Evolutionary conservation across 2,329 filamentous ascomycete species (phyloP), one percentile per base, ranked within the genome.

Genomic region (Hypoxylon sp.): DNA sequence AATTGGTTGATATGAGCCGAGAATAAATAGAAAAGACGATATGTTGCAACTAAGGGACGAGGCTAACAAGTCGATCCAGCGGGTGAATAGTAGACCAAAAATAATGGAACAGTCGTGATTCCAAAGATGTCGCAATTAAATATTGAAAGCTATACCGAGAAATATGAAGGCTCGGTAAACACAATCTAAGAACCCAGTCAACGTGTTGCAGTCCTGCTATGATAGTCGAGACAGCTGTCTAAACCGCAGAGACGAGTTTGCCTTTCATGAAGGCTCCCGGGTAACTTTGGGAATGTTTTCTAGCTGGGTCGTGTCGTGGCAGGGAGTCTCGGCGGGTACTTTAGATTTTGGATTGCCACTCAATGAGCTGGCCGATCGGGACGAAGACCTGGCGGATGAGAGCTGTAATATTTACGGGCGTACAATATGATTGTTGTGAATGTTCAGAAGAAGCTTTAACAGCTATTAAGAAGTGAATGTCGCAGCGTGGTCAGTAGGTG

Each of bases 101-200:
- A 16, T 16, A 39, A 45, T 43, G 12, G 9, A 14, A 41, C n/a
- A 53, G 11, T 45, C 23, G 43, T 48, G 19, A 37, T 9, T 53
- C 19, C 16, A 37, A 8, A 23, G 27, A 43, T 61, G 23, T 43
- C 58, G 48, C 41, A 45, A 52, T 51, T 55, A 43, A 54, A 64
- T 65, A 43, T 62, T n/a, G 48, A 41, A 55, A 30, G 55, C 55
- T 61, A 62, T 58, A 64, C 50, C 63, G 63, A 71, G 61, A 43
- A 39, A 65, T 23, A 50, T 16, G 43, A 48, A 23, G 19, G 12
- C 29, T 63, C 51, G 51, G 47, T 52, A 41, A 55, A 14, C 8
- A 48, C 6, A n/a, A 25, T 54, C 25, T 34, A 32, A 52, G 50
- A 14, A 53, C 32, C 46, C 46, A n/a, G 16, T 9, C 21, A 45